These are phyloP conservation scores for Venturia nashicola DNA, from an alignment of 2,329 filamentous ascomycete genomes.

Conservation along the genomic window DNA sequence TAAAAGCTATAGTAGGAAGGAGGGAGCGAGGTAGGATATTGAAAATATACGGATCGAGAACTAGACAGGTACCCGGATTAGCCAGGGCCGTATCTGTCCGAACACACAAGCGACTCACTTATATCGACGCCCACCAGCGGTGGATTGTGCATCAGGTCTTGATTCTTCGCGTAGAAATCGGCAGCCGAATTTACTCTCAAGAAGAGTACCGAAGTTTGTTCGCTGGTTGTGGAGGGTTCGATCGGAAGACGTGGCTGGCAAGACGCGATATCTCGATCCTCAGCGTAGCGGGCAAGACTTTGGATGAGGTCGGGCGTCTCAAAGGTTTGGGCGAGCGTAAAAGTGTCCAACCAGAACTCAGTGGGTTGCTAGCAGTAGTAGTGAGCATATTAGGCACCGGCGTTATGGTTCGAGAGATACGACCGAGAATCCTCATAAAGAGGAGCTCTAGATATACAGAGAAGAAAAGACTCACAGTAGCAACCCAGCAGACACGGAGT, in stretches of 20 bases:
- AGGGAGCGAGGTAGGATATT: conserved; percentile 73
- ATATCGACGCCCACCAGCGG: conserved; percentile 66
- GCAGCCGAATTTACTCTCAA: conserved; percentile 65
- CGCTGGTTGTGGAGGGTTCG: conserved; percentile 11
- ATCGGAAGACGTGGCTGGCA: conserved; percentile 15
- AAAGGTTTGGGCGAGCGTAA: conserved; percentile 49
- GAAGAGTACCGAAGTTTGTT: conserved; percentile 46
- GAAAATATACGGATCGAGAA: conserved; percentile 74
- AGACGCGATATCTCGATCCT: conserved; percentile 30
- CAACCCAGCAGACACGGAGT: conserved; percentile 84
- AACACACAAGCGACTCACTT: conserved; percentile 25
- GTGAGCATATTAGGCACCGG: not conserved
- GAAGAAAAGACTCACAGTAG: conserved; percentile 56
- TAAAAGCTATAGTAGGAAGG: conserved; percentile 57
- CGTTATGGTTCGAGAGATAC: not conserved
- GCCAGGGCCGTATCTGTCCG: not conserved
- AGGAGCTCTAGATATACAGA: not conserved
- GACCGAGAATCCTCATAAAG: not conserved
- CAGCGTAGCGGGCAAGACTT: conserved; percentile 52
- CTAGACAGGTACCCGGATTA: conserved; percentile 20
- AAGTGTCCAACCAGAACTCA: conserved; percentile 56
- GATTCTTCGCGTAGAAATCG: conserved; percentile 71
- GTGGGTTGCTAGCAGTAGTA: conserved; percentile 62
- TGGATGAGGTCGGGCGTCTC: conserved; percentile 49
- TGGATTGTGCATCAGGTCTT: conserved; percentile 60